Base-by-base conservation (phyloP, 768 basidiomycete genomes). In the Megacollybia marginata region DNA sequence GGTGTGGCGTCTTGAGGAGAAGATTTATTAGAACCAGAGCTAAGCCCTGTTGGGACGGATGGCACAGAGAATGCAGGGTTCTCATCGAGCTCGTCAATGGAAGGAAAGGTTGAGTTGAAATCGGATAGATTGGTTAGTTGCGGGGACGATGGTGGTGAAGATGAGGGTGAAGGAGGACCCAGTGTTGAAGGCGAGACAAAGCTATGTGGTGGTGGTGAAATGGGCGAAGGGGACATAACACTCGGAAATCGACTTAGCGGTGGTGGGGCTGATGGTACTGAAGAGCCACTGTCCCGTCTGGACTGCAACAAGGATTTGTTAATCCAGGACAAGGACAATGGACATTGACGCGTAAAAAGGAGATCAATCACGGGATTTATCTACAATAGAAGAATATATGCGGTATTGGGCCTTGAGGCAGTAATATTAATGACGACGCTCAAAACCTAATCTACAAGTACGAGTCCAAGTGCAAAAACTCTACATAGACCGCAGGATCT, bases 121-220 rank as follows among this genome's bases (percentile, higher is more conserved):
- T 80, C 81, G 8, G 75, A 68, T 35, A 73, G 69, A 9, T 63
- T 52, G 49, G 62, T 69, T 34, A 61, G 55, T 51, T 62, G 61
- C 31, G 65, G 76, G 4, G 82, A 80, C 9, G 82, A 83, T 2
- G 84, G 81, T 12, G 85, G 81, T 13, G 80, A 73, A 1, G 84
- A 83, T 9, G 85, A 82, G 2, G 87, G 88, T 1, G 88, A 88
- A 4, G 88, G 83, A 33, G 88, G 85, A 2, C 85, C 88, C 15
- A 91, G 69, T 32, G 78, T 78, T 4, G 85, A 83, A 2, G 82
- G 75, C 0, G 83, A 78, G 9, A 91, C 84, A 44, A 89, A 70
- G 2, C 77, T 74, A 55, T 85, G 85, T n/a, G 75, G 73, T 2
- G 80, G 76, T 28, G 75, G 72, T 4, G 63, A 36, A 38, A 23